phyloP scores from a whole-genome alignment of 2,329 filamentous ascomycete genomes.

The Cryoendolithus antarcticus region DNA sequence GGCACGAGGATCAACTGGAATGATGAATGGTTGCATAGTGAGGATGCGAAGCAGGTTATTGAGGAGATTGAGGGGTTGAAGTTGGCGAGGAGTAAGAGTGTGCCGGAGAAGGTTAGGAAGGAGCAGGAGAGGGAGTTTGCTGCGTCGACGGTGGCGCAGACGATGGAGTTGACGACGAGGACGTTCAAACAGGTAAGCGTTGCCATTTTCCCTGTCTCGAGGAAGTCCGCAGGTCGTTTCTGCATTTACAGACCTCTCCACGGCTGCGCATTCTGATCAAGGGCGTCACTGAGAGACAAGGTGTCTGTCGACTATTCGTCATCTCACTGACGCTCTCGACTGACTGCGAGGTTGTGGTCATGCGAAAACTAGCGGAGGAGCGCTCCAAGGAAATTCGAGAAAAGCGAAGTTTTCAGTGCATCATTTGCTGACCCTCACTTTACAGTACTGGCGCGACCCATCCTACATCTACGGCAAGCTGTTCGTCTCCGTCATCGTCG shows the following conservation, averaged over 20 bases:
- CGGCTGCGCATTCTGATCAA: no score
- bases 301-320: no score
- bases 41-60: conserved; percentile 47
- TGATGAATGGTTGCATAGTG: conserved; percentile 57
- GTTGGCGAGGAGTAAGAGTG: conserved; percentile 39
- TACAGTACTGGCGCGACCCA: conserved; percentile 58
- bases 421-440: no score
- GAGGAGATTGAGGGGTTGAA: conserved; percentile 56
- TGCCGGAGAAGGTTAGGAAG: conserved; percentile 23
- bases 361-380: conserved; percentile 28
- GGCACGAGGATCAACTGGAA: conserved; percentile 57
- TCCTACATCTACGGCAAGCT: conserved; percentile 67
- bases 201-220: conserved; percentile 26
- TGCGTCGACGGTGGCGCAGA: conserved; percentile 51
- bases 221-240: conserved; percentile 38
- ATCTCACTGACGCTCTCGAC: conserved; percentile 10
- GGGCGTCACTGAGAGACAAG: no score
- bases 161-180: conserved; percentile 53
- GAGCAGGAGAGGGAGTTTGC: conserved; percentile 42
- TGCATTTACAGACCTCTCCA: background rate
- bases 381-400: no score
- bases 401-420: no score
- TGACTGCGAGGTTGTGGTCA: conserved; percentile 25
- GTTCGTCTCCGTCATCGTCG: conserved; percentile 57
- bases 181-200: conserved; percentile 44